phyloP scores from a whole-genome alignment of 2,329 filamentous ascomycete species.

The Phialophora macrospora region DNA sequence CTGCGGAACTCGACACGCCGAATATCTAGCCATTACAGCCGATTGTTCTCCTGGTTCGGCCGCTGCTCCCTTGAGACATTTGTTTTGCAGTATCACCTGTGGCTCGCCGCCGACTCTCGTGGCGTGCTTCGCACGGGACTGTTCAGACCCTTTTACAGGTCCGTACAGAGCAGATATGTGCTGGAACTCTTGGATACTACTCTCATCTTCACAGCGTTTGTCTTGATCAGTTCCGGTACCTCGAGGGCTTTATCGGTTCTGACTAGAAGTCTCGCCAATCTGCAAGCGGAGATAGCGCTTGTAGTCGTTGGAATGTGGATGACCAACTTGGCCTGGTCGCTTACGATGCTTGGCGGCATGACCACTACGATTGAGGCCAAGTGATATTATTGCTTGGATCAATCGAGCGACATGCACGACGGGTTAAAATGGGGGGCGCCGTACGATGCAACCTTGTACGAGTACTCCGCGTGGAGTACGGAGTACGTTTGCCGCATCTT shows the following conservation, averaged over 20 bases:
- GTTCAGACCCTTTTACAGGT: slow-evolving; percentile 6
- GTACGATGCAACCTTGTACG: neutral
- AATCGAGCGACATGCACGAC: neutral
- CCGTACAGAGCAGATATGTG: slow-evolving; percentile 23
- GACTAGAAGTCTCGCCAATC: slow-evolving; percentile 45
- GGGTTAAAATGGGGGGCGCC: neutral
- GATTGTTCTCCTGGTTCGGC: slow-evolving; percentile 60
- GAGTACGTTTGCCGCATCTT: no score
- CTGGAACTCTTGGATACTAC: slow-evolving; percentile 40
- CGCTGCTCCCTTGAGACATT: slow-evolving; percentile 64
- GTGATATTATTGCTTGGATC: neutral
- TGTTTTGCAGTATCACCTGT: slow-evolving; percentile 65
- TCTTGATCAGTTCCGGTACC: slow-evolving; percentile 50
- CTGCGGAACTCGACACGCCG: slow-evolving; percentile 56
- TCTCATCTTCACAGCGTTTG: slow-evolving; percentile 50
- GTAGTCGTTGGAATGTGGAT: slow-evolving; percentile 6
- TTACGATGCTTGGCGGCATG: neutral
- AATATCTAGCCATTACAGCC: slow-evolving; percentile 53
- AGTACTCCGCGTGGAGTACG: neutral
- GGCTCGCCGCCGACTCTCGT: slow-evolving; percentile 63
- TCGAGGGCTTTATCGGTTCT: slow-evolving; percentile 47
- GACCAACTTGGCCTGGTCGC: slow-evolving; percentile 6
- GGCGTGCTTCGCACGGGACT: slow-evolving; percentile 53
- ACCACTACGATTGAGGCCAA: neutral
- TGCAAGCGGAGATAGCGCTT: slow-evolving; percentile 1